Evolutionary conservation across 345 rosid genomes (phyloP), one percentile per base, ranked within the genome.

Genomic region (Clarkia xantiana): DNA sequence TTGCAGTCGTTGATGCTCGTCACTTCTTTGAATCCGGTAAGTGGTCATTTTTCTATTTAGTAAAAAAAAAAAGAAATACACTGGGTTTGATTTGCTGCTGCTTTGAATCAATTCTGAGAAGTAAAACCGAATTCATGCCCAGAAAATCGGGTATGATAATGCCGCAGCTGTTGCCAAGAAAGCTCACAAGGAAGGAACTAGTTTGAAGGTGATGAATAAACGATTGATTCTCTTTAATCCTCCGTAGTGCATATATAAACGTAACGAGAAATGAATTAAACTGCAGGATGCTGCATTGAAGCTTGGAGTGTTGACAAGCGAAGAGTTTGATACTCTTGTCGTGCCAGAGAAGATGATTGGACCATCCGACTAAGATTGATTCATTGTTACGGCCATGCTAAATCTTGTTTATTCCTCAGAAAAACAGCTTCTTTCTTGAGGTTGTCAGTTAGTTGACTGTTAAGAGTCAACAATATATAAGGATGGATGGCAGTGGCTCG

Each of bases 161-260:
- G 98, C 96, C 47, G 98, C 98, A 5, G 94, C 94, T 45, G 93
- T 86, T 76, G 98, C 98, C 56, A 91, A 91, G 85, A 78, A 75
- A 67, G 96, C 98, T 51, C 96, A 91, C 69, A 86, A 82, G 66
- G 98, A 86, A 66, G 98, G 96, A 54, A 57, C 62, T 45, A 86
- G 94, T 41, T 64, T 86, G 70, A 91, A 91, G 98, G 98, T 84
- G 54, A 67, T 57, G 58, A 44, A 57, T 25, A 13, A 29, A 29
- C 36, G 8, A 7, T 10, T 1, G 36, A 29, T 29, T 29, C 9
- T 5, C 36, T 1, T 29, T 4, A 29, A 29, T 29, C n/a, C n/a
- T 29, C 36, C 36, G 8, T 7, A 29, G 4, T 22, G 5, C 5
- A 22, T 22, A 7, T 5, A 29, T 29, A 3, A 29, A 29, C 9